These are phyloP conservation scores for Saccharomycopsis oosterbeekiorum DNA, from an alignment of 805 yeast species.

Conservation along the genomic window DNA sequence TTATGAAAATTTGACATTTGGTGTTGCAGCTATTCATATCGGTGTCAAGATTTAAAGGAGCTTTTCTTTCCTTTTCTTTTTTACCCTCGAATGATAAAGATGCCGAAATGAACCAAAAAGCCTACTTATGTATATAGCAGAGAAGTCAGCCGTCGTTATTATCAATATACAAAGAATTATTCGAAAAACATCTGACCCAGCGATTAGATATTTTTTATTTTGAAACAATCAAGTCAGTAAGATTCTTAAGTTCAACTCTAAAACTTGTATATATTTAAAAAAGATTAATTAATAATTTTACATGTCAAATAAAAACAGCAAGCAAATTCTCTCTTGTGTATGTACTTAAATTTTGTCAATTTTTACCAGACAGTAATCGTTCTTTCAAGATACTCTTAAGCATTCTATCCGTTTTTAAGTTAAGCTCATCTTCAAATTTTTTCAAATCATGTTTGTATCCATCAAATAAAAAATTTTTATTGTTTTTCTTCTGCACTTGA, in stretches of 20 bases:
- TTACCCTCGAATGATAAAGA: not conserved
- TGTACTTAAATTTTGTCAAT: too few species aligned
- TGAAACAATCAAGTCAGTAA: too few species aligned
- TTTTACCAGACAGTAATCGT: not conserved
- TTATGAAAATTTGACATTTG: slow-evolving; percentile 87
- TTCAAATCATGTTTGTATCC: slow-evolving; percentile 2
- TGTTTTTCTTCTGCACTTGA: not conserved
- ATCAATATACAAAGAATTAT: too few species aligned
- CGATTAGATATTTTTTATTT: too few species aligned
- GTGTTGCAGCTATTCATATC: slow-evolving; percentile 90
- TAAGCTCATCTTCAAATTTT: not conserved
- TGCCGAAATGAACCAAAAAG: not conserved
- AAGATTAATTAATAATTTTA: too few species aligned
- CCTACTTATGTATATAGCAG: too few species aligned
- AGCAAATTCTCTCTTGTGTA: too few species aligned
- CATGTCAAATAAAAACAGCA: too few species aligned
- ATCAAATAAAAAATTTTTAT: not conserved
- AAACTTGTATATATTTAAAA: too few species aligned
- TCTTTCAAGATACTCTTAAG: not conserved
- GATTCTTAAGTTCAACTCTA: too few species aligned
- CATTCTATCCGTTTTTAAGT: not conserved
- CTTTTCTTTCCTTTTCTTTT: not conserved
- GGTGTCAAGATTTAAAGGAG: slow-evolving; percentile 65
- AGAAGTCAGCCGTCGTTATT: too few species aligned
- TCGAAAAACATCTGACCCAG: too few species aligned